Percentiles rank a stretch among this genome's conserved stretches.
Evolutionary conservation across 2,329 filamentous ascomycete species (phyloP).

Genomic region (Beauveria australis): DNA sequence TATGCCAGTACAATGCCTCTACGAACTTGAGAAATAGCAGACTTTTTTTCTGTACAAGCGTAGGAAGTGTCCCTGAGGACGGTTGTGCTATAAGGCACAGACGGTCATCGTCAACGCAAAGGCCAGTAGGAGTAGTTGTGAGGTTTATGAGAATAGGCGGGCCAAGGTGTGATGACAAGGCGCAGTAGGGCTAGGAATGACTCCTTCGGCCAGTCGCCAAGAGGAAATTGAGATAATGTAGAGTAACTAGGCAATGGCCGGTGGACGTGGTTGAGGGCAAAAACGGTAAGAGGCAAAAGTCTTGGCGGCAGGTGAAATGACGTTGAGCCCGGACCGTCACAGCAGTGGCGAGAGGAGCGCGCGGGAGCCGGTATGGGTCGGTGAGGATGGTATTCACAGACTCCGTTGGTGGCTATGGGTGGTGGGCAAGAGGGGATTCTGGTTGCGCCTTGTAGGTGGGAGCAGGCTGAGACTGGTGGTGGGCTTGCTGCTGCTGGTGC

Average conservation of each 20-base stretch:
- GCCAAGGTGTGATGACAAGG: neutral
- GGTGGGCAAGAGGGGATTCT: neutral
- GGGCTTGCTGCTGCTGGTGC: neutral
- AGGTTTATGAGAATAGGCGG: neutral
- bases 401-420: constrained; percentile 1
- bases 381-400: neutral
- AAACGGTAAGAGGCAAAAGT: neutral
- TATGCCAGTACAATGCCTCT: constrained; percentile 19
- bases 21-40: neutral
- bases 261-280: neutral
- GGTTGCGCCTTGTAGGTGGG: neutral
- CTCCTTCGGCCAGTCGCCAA: neutral
- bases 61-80: constrained; percentile 29
- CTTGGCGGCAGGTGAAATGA: constrained; percentile 4
- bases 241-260: neutral
- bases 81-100: constrained; percentile 27
- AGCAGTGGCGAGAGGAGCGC: neutral
- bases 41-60: neutral
- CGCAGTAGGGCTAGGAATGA: neutral
- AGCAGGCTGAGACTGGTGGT: neutral
- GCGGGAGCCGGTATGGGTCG: neutral
- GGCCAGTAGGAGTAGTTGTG: neutral
- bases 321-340: neutral
- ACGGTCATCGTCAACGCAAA: constrained; percentile 24
- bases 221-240: neutral